These are phyloP conservation scores for Coemansia sp. DNA, from an alignment of 192 early-diverging fungal species.

Conservation along the genomic window DNA sequence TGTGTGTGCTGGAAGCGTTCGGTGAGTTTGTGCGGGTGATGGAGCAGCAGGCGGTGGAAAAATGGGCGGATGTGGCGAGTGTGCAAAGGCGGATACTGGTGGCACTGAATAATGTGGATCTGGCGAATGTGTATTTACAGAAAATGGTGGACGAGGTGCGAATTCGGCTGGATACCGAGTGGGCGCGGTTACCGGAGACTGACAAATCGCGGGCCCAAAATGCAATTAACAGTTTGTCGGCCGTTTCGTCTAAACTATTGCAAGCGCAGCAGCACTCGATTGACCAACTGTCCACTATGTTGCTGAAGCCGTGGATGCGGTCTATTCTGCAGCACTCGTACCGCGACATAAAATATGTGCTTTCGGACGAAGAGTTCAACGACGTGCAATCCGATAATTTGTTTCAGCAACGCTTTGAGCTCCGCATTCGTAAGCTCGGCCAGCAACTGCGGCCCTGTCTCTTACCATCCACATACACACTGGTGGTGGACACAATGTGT, in stretches of 20 bases:
- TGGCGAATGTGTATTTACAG: conserved; percentile 76
- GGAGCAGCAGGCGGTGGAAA: conserved; percentile 27
- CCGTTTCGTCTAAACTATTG: conserved; percentile 26
- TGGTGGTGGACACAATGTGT: conserved; percentile 50
- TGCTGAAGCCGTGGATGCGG: conserved; percentile 75
- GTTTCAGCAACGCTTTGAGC: conserved; percentile 79
- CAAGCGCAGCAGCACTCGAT: conserved; percentile 64
- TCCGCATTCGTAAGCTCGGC: conserved; percentile 61
- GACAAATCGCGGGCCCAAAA: conserved; percentile 10
- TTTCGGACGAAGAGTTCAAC: conserved; percentile 90
- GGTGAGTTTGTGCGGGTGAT: conserved; percentile 28
- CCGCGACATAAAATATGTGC: conserved; percentile 83
- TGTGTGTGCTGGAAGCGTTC: conserved; percentile 57
- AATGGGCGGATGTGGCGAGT: conserved; percentile 6
- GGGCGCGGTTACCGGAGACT: conserved; percentile 24
- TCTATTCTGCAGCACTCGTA: conserved; percentile 79
- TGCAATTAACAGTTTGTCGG: conserved; percentile 35
- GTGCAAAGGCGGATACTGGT: conserved; percentile 54
- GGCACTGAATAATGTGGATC: conserved; percentile 85
- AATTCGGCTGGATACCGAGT: conserved; percentile 55
- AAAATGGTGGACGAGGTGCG: conserved; percentile 69
- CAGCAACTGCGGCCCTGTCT: conserved; percentile 54
- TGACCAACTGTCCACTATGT: conserved; percentile 78
- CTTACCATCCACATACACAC: conserved; percentile 68
- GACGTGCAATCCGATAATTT: conserved; percentile 74